Base-by-base conservation (phyloP, 2,329 filamentous ascomycete genomes). In the Calonectria multiphialidica region DNA sequence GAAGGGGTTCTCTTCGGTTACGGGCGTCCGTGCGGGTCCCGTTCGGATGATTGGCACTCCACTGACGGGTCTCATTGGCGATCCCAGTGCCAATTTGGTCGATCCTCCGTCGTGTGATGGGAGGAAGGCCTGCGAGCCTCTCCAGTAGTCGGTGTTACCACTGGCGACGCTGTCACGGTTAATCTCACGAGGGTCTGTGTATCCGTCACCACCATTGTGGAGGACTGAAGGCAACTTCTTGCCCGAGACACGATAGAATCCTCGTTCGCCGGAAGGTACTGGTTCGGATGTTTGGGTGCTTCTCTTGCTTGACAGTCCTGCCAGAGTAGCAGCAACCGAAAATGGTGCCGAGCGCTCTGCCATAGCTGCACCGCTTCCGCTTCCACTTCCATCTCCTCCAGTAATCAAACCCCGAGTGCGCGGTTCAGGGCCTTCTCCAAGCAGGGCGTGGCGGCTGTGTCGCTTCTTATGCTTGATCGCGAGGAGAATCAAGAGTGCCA, bases 161-260 rank as follows among this genome's bases (percentile, higher is more conserved):
- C 88, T 91, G 76, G 87, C 82, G 59, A 85, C 80, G 75, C 82
- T 86, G 64, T 82, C 81, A 47, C 76, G 76, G 53, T 77, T 76
- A 23, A 66, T 62, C n/a, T 47, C 25, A 6, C 83, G 81, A 10
- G 84, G 87, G 71, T 90, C 90, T 23, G 87, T 87, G 81, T 91
- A 93, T 1, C 91, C 91, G 78, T 93, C 91, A 7, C 91, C 91
- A 16, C 91, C 91, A 57, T 86, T 86, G 71, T 90, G 86, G 44
- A 93, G 82, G 12, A 93, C 91, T 2, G 92, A 91, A 4, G 90
- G 89, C 69, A 93, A 81, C 78, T 93, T 93, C 77, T 88, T 88
- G 72, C 92, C 92, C 7, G 91, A 92, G 2, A 93, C 88, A 35
- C 91, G 89, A 73, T 92, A 89, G 80, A 93, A 93, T 0, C 91